A percentile compares a stretch with the other conserved stretches of the same genome.
Conservation (phyloP, 805 yeast genomes). For the Starmerella floricola region DNA sequence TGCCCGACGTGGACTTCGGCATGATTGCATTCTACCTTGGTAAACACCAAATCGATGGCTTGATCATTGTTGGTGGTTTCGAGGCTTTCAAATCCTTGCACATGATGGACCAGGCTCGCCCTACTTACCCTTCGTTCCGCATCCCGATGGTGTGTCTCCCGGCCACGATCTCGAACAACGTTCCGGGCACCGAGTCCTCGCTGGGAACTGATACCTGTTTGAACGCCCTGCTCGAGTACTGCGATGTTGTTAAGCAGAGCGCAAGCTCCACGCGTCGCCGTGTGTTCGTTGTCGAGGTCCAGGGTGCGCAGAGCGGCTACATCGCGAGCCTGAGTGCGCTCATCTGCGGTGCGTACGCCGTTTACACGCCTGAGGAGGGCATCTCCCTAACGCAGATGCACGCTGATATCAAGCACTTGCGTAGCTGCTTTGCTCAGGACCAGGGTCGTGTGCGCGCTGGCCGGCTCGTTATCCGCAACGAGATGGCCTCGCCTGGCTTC, state of each 20-base stretch:
- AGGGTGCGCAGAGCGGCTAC: constrained; percentile 94
- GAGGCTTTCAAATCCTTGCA: constrained; percentile 86
- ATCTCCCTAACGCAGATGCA: constrained; percentile 55
- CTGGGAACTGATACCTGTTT: constrained; percentile 93
- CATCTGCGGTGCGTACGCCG: constrained; percentile 82
- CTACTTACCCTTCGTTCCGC: constrained; percentile 75
- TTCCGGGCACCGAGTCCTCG: constrained; percentile 97
- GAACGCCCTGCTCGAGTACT: constrained; percentile 78
- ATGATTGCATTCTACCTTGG: constrained; percentile 87
- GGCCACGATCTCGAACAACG: constrained; percentile 92
- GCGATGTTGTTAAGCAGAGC: constrained; percentile 88
- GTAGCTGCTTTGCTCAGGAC: constrained; percentile 57
- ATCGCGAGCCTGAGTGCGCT: constrained; percentile 78
- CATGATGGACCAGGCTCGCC: constrained; percentile 66
- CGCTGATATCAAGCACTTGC: constrained; percentile 60
- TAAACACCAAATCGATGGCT: constrained; percentile 75
- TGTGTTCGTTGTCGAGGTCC: constrained; percentile 93
- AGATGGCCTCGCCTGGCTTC: constrained; percentile 69
- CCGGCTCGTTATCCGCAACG: constrained; percentile 71
- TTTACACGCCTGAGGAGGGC: constrained; percentile 81
- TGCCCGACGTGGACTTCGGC: constrained; percentile 78
- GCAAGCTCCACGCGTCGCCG: constrained; percentile 92
- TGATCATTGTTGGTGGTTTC: constrained; percentile 87
- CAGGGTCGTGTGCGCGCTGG: constrained; percentile 75
- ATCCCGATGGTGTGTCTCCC: constrained; percentile 92